phyloP scores from a whole-genome alignment of 192 early-diverging fungal genomes.

The Rhizophagus sp. region DNA sequence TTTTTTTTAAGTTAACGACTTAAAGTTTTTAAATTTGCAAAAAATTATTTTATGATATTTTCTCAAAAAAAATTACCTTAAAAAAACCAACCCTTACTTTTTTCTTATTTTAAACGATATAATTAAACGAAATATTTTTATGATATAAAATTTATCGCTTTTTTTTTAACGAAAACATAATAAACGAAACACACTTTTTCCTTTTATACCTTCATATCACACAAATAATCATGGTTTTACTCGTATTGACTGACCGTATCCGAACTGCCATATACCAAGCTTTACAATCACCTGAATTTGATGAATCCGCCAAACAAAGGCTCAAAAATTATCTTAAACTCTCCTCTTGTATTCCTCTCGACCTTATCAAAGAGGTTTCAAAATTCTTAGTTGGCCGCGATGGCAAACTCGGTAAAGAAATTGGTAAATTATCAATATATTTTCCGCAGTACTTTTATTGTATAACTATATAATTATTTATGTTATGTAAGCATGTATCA shows the following conservation, averaged over 20 bases:
- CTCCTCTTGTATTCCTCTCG: constrained; percentile 25
- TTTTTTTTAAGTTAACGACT: too few relatives aligned
- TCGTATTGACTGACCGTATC: constrained; percentile 35
- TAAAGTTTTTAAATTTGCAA: too few relatives aligned
- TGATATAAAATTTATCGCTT: neutral
- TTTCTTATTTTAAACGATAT: neutral
- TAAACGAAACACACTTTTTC: neutral
- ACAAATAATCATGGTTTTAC: constrained; percentile 24
- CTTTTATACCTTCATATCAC: neutral
- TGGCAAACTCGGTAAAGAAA: constrained; percentile 33
- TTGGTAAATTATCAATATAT: constrained; percentile 15
- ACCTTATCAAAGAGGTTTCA: constrained; percentile 34
- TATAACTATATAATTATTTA: too few relatives aligned
- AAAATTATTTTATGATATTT: too few relatives aligned
- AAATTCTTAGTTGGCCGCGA: constrained; percentile 29
- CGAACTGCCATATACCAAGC: constrained; percentile 26
- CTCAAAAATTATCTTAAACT: constrained; percentile 25
- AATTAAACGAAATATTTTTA: neutral
- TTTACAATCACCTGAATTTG: constrained; percentile 32
- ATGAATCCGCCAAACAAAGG: constrained; percentile 27
- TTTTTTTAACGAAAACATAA: neutral
- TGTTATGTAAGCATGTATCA: too few relatives aligned
- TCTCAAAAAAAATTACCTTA: too few relatives aligned
- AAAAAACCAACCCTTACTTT: too few relatives aligned
- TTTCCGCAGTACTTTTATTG: neutral